Percentiles rank a stretch among this genome's conserved stretches.
Conservation (phyloP, 2,329 filamentous ascomycete species). For the Chaetomium sp. region DNA sequence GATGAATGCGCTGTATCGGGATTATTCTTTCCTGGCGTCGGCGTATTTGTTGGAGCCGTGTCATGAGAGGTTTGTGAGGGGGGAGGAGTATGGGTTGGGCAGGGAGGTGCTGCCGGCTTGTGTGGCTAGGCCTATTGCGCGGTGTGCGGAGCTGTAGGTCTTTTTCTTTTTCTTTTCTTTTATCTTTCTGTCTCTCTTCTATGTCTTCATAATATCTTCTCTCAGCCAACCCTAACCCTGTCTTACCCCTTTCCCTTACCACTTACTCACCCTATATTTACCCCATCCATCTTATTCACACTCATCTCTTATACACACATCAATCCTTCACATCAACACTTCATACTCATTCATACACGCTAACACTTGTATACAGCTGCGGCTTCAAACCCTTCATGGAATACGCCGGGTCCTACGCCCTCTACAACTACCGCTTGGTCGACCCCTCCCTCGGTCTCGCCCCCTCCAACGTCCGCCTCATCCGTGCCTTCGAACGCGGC, state of each 20-base stretch:
- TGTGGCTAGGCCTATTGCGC: conserved; percentile 75
- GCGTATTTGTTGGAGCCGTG: conserved; percentile 90
- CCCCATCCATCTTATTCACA: background rate
- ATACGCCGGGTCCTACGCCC: conserved; percentile 63
- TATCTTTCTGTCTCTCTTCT: background rate
- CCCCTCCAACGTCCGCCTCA: conserved; percentile 67
- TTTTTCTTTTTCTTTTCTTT: background rate
- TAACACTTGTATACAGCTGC: no score
- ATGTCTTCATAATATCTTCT: background rate
- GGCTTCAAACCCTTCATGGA: conserved; percentile 15
- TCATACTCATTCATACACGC: no score
- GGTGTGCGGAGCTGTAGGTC: conserved; percentile 77
- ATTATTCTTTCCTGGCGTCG: conserved; percentile 86
- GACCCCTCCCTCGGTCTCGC: conserved; percentile 51
- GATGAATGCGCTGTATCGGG: conserved; percentile 81
- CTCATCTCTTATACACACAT: background rate
- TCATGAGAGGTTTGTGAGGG: conserved; percentile 65
- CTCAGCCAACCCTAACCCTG: no score
- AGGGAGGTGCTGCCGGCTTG: conserved; percentile 65
- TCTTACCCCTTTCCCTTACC: background rate
- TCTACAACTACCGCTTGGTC: conserved; percentile 59
- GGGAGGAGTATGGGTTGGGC: conserved; percentile 71
- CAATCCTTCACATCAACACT: background rate
- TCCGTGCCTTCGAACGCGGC: conserved; percentile 86
- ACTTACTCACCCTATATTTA: background rate